phyloP scores from a whole-genome alignment of 345 rosid genomes.

The Turnera subulata region DNA sequence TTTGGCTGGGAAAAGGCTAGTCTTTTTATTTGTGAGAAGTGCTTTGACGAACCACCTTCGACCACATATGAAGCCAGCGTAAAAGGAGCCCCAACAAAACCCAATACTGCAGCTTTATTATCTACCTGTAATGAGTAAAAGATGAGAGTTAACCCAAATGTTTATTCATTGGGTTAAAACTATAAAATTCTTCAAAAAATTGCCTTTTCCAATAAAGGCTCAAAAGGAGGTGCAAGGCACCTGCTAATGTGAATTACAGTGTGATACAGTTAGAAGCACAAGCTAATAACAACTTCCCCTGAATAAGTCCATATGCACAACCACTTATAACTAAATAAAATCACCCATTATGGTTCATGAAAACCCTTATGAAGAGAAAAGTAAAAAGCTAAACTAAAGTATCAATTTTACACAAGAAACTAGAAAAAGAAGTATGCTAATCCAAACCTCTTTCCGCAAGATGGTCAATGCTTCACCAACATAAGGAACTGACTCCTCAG shows the following conservation, averaged over 20 bases:
- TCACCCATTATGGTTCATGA: neutral
- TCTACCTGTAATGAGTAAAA: constrained; percentile 45
- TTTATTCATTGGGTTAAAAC: neutral
- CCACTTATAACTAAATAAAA: too few species aligned
- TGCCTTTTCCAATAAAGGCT: neutral
- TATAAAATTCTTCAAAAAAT: neutral
- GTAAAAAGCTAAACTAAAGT: too few species aligned
- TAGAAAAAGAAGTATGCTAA: neutral
- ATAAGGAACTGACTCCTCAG: constrained; percentile 84
- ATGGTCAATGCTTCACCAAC: constrained; percentile 92
- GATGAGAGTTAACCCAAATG: neutral
- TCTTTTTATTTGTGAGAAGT: constrained; percentile 77
- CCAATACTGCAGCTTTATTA: constrained; percentile 77
- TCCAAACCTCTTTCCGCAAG: constrained; percentile 72
- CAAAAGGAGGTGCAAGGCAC: neutral
- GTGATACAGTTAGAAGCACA: neutral
- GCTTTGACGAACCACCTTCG: constrained; percentile 96
- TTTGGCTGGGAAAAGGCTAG: constrained; percentile 91
- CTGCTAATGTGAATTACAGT: neutral
- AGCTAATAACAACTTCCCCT: neutral
- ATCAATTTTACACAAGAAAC: too few species aligned
- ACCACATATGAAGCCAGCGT: constrained; percentile 93
- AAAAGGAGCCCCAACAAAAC: constrained; percentile 98
- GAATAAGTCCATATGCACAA: neutral
- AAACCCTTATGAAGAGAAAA: neutral